Evolutionary conservation across 164 flowering plant genomes (phyloP).

Genomic region (Nymphaea colorata): DNA sequence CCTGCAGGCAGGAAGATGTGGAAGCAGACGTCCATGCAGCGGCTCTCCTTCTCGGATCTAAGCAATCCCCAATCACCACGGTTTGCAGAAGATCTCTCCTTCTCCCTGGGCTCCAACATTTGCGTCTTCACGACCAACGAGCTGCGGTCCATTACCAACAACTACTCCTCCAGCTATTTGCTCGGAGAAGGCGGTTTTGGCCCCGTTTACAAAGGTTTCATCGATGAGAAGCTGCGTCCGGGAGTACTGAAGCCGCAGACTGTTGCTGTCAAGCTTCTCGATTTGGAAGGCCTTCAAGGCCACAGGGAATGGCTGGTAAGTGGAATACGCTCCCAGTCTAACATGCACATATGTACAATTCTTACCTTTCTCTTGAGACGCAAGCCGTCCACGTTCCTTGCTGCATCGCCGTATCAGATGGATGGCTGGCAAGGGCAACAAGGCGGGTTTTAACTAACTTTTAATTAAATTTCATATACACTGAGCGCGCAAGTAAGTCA

Average conservation of each 20-base stretch:
- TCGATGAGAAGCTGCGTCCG: conserved; percentile 45
- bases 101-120: conserved; percentile 42
- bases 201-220: conserved; percentile 64
- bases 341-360: too few species aligned
- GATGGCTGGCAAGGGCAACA: too few species aligned
- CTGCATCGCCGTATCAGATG: too few species aligned
- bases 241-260: conserved; percentile 48
- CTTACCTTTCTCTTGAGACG: too few species aligned
- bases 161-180: conserved; percentile 35
- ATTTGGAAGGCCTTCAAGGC: conserved; percentile 73
- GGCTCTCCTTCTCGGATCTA: neutral
- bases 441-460: too few species aligned
- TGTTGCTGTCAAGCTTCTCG: conserved; percentile 67
- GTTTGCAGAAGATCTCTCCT: conserved; percentile 44
- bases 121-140: conserved; percentile 48
- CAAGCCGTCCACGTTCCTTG: too few species aligned
- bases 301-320: conserved; percentile 92
- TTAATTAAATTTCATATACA: too few species aligned
- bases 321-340: neutral
- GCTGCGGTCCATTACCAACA: conserved; percentile 36
- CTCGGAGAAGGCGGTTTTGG: conserved; percentile 89
- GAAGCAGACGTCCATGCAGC: neutral
- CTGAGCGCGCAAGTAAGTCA: too few species aligned
- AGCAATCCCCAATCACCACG: conserved; percentile 21
- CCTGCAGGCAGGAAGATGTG: neutral